A percentile compares a stretch with the other conserved stretches of the same genome.
These are phyloP conservation scores for Pythium aphanidermatum DNA, from an alignment of 352 stramenopile species.

Conservation along the genomic window DNA sequence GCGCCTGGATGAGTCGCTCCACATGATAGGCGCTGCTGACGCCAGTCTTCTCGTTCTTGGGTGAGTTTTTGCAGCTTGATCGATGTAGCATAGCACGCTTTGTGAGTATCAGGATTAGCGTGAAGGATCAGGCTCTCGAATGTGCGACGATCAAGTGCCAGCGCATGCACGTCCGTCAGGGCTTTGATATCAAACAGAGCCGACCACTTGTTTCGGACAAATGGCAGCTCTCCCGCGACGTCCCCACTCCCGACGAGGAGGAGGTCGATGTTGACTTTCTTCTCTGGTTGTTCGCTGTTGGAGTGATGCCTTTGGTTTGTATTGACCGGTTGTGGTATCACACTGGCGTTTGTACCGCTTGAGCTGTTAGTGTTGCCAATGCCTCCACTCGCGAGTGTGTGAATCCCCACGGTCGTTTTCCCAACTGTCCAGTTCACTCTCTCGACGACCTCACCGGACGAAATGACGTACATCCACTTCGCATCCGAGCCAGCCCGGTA, in stretches of 20 bases:
- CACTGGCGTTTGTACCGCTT: not conserved
- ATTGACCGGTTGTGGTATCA: not conserved
- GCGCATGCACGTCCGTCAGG: slow-evolving; percentile 50
- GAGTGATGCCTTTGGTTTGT: not conserved
- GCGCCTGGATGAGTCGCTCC: slow-evolving; percentile 58
- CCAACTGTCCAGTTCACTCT: slow-evolving; percentile 48
- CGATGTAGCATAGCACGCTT: slow-evolving; percentile 29
- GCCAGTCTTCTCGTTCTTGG: slow-evolving; percentile 61
- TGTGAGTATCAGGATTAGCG: slow-evolving; percentile 36
- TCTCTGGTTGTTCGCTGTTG: slow-evolving; percentile 32
- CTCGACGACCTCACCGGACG: slow-evolving; percentile 60
- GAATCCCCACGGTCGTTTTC: not conserved
- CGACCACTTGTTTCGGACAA: slow-evolving; percentile 42
- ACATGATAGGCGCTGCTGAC: slow-evolving; percentile 64
- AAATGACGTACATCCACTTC: slow-evolving; percentile 74
- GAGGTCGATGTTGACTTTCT: slow-evolving; percentile 69
- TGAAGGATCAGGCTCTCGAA: slow-evolving; percentile 54
- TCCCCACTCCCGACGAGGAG: slow-evolving; percentile 51
- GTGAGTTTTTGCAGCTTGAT: slow-evolving; percentile 42
- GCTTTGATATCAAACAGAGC: slow-evolving; percentile 64
- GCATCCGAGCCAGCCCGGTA: slow-evolving; percentile 55
- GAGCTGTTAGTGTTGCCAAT: not conserved
- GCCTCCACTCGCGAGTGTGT: slow-evolving; percentile 4
- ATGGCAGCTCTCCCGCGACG: slow-evolving; percentile 52
- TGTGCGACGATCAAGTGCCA: slow-evolving; percentile 54